These are phyloP conservation scores for Ceratocystis diversiconidia DNA, from an alignment of 2,329 filamentous ascomycete species.

Conservation along the genomic window DNA sequence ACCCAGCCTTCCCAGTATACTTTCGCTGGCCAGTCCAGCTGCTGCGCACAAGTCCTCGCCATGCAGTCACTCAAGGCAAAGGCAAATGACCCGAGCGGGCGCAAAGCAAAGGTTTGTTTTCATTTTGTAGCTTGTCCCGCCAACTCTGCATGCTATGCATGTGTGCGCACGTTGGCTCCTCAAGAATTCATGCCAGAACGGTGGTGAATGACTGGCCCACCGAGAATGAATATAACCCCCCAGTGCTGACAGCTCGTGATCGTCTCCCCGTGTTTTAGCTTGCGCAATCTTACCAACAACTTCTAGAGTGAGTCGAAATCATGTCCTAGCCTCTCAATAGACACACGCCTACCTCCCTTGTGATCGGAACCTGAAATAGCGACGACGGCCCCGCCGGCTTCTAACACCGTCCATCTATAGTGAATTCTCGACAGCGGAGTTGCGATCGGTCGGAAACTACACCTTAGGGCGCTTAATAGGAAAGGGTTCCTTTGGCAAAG, in stretches of 20 bases:
- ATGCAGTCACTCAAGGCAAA: conserved; percentile 43
- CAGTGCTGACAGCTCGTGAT: not conserved
- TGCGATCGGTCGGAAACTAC: conserved; percentile 90
- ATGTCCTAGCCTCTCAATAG: not conserved
- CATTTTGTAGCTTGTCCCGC: conserved; percentile 20
- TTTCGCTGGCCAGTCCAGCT: not conserved
- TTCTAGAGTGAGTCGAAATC: conserved; percentile 60
- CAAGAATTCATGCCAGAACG: not conserved
- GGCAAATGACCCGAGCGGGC: conserved; percentile 40
- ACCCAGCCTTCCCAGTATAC: not conserved
- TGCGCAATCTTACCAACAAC: conserved; percentile 88
- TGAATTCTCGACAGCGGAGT: conserved; percentile 85
- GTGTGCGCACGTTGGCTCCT: not conserved
- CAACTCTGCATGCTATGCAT: too few species aligned
- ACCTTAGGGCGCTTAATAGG: conserved; percentile 81
- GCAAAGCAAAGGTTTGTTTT: conserved; percentile 42
- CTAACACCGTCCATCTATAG: conserved; percentile 34
- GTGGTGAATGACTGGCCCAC: not conserved
- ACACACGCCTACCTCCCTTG: not conserved
- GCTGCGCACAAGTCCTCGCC: conserved; percentile 11
- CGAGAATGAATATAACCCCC: not conserved
- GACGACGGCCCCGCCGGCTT: conserved; percentile 11
- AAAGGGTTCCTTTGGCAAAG: conserved; percentile 96
- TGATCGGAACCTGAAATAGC: conserved; percentile 15
- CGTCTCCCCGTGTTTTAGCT: conserved; percentile 43